Conservation (phyloP, 2,329 filamentous ascomycete genomes). For the Endocalyx cinctus region DNA sequence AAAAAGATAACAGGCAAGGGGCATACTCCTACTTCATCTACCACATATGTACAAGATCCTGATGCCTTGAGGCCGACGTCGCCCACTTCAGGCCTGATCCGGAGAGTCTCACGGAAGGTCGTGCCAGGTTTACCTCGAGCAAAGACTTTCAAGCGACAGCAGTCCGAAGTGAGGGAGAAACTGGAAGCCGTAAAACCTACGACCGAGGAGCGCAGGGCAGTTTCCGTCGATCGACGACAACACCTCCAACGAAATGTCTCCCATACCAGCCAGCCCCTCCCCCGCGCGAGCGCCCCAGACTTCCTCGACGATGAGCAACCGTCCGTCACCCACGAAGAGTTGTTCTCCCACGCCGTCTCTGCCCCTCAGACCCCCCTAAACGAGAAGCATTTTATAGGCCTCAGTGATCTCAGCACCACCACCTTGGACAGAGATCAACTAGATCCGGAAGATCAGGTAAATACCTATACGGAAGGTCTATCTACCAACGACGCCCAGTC, state of each 20-base stretch:
- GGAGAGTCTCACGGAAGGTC: constrained; percentile 54
- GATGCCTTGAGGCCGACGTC: constrained; percentile 13
- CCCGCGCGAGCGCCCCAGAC: constrained; percentile 46
- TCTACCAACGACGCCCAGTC: constrained; percentile 39
- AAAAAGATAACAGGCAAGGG: constrained; percentile 22
- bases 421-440: constrained; percentile 16
- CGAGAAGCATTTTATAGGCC: constrained; percentile 26
- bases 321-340: constrained; percentile 18
- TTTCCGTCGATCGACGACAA: constrained; percentile 56
- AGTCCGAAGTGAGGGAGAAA: constrained; percentile 73
- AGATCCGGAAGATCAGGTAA: constrained; percentile 23
- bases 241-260: constrained; percentile 32
- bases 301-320: constrained; percentile 32
- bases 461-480: constrained; percentile 12
- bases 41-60: constrained; percentile 15
- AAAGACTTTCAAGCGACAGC: constrained; percentile 76
- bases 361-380: constrained; percentile 28
- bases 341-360: constrained; percentile 20
- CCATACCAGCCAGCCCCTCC: constrained; percentile 29
- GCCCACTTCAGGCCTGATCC: constrained; percentile 29
- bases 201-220: constrained; percentile 63
- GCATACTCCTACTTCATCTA: constrained; percentile 13
- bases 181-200: constrained; percentile 62
- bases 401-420: constrained; percentile 15
- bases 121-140: constrained; percentile 72